Evolutionary conservation across 1,284 basidiomycete species (phyloP), one percentile per base, ranked within the genome.

Genomic region (Kalmanozyma brasiliensis): DNA sequence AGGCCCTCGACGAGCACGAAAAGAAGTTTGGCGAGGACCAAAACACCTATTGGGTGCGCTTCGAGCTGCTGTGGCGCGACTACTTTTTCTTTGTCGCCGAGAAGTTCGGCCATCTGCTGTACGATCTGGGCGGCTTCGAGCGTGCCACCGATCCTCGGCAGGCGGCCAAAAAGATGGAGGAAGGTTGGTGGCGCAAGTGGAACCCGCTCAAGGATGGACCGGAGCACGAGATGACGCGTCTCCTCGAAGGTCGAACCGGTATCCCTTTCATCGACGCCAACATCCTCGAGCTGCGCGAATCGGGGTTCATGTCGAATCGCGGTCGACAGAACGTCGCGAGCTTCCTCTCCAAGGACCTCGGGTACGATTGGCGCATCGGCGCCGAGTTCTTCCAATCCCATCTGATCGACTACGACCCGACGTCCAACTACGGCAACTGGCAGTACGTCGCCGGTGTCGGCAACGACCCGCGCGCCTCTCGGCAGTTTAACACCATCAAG

Each of bases 401-500:
- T 38, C 62, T 79, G 34, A 78, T 77, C 41, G 75, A 77, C 58
- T 76, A 76, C 55, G 77, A 77, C 35, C 60, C 77, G 4, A 79
- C 76, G 1, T 73, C 70, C 43, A 79, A 79, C 49, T 77, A 77
- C 41, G 77, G 77, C 42, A 79, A 79, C 32, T 79, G 77, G 77
- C 69, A 73, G 53, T 79, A 78, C 26, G 83, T 84, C 23, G 84
- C 85, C n/a, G 86, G 86, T 17, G 85, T 86, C 20, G 86, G 87
- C 8, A 87, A 86, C 75, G 86, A 87, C 67, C 85, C 87, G 5
- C 81, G 86, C 0, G 85, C 85, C 3, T 84, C 82, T 8, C 76
- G 86, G 24, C 85, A 86, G 66, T 87, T 87, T 83, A 87, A 87
- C 74, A 85, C 84, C 13, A 84, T 87, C 80, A 87, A 87, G 77